A percentile compares a stretch with the other conserved stretches of the same genome.
These are phyloP conservation scores for Ciborinia camelliae DNA, from an alignment of 2,329 filamentous ascomycete species.

Conservation along the genomic window DNA sequence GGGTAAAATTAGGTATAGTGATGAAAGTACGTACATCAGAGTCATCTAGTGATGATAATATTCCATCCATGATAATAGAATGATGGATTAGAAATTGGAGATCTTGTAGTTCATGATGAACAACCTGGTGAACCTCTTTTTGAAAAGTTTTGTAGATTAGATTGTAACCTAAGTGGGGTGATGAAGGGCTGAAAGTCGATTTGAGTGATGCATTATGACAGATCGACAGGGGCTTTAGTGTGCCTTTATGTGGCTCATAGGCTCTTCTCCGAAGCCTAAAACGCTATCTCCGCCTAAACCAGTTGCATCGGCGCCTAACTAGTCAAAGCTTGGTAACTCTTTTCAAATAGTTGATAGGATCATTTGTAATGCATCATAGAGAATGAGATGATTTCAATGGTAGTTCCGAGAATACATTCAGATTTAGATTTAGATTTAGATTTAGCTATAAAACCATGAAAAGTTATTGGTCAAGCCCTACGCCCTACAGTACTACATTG, in stretches of 20 bases:
- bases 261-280: constrained; percentile 13
- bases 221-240: not conserved
- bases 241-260: not conserved
- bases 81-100: not conserved
- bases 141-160: not conserved
- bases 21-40: not conserved
- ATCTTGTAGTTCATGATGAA: not conserved
- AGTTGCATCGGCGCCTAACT: not conserved
- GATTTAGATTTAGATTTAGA: not conserved
- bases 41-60: not conserved
- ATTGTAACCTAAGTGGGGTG: not conserved
- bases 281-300: constrained; percentile 7
- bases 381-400: not conserved
- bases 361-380: not conserved
- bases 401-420: not conserved
- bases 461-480: not conserved
- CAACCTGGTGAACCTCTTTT: not conserved
- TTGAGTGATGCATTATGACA: constrained; percentile 2
- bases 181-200: not conserved
- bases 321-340: constrained; percentile 2
- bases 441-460: not conserved
- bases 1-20: not conserved
- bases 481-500: too few species aligned
- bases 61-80: not conserved
- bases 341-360: not conserved